Percentiles rank a stretch among this genome's conserved stretches.
Conservation (phyloP, 192 early-diverging fungal species). For the Martensiomyces pterosporus region DNA sequence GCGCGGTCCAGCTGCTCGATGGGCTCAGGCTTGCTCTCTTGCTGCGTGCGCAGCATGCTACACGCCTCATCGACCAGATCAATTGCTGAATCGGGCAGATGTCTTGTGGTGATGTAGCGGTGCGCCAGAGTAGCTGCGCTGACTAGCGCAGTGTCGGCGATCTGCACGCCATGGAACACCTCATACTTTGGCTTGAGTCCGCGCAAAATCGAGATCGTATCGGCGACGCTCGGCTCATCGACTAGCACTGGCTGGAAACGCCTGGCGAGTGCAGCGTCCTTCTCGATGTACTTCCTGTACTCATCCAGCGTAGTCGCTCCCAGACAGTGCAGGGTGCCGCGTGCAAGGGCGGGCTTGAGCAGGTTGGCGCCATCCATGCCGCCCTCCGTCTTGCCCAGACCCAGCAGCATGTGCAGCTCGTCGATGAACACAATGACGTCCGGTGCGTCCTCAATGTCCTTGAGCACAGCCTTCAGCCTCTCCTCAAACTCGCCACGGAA, state of each 20-base stretch:
- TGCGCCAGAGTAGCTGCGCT: conserved; percentile 68
- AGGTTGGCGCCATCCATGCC: conserved; percentile 76
- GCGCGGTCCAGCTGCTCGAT: conserved; percentile 69
- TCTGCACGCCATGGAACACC: conserved; percentile 73
- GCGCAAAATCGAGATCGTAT: conserved; percentile 73
- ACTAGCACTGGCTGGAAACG: conserved; percentile 76
- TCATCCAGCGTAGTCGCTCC: conserved; percentile 81
- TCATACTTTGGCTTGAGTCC: conserved; percentile 77
- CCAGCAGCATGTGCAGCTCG: conserved; percentile 72
- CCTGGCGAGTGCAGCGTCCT: conserved; percentile 72
- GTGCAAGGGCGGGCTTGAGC: conserved; percentile 76
- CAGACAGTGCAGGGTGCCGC: conserved; percentile 67
- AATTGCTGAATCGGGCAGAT: conserved; percentile 79
- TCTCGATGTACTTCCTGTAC: conserved; percentile 68
- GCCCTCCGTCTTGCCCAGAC: conserved; percentile 71
- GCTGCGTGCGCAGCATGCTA: conserved; percentile 69
- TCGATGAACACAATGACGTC: conserved; percentile 81
- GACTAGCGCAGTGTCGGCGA: conserved; percentile 68
- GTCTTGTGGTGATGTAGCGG: conserved; percentile 68
- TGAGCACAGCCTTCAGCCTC: conserved; percentile 68
- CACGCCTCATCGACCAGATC: conserved; percentile 81
- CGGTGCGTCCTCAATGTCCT: conserved; percentile 65
- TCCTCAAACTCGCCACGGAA: conserved; percentile 80
- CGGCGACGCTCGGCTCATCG: conserved; percentile 62
- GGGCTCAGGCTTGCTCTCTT: conserved; percentile 74